Evolutionary conservation across 2,329 filamentous ascomycete species (phyloP).

Genomic region (Didymella keratinophila): DNA sequence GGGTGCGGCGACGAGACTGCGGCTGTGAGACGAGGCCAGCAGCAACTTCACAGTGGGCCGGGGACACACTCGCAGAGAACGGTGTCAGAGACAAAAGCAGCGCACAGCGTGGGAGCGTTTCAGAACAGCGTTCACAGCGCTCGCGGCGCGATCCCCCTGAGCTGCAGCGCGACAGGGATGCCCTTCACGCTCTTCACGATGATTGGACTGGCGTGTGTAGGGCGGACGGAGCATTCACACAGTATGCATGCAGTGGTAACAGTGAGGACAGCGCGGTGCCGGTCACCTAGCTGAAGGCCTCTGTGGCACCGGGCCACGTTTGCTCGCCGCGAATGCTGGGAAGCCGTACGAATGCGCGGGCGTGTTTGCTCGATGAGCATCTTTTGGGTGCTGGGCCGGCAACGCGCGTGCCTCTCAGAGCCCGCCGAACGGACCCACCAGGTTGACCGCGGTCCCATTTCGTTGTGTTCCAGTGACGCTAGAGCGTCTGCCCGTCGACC

Average conservation of each 20-base stretch:
- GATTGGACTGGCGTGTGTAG: conserved; percentile 8
- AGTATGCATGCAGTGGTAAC: neutral
- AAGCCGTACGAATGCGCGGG: neutral
- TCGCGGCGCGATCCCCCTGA: conserved; percentile 19
- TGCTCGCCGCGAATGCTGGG: neutral
- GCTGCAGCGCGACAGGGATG: conserved; percentile 20
- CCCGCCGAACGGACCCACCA: neutral
- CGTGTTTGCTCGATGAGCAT: conserved; percentile 1
- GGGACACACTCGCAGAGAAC: conserved; percentile 1
- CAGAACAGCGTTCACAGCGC: conserved; percentile 5
- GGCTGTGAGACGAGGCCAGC: conserved; percentile 1
- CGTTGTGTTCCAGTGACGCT: neutral
- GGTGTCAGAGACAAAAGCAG: conserved; percentile 2
- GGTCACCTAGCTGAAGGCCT: neutral
- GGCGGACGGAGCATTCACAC: conserved; percentile 12
- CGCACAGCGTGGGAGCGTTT: conserved; percentile 8
- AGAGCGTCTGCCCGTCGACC: conserved; percentile 5
- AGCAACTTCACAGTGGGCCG: neutral
- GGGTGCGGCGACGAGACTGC: conserved; percentile 5
- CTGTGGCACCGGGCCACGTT: neutral
- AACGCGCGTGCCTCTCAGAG: neutral
- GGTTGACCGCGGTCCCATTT: conserved; percentile 9
- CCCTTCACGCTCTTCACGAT: neutral
- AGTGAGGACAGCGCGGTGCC: neutral
- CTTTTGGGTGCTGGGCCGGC: neutral